Base-by-base conservation (phyloP, 805 yeast species). In the Kuraishia cidri region DNA sequence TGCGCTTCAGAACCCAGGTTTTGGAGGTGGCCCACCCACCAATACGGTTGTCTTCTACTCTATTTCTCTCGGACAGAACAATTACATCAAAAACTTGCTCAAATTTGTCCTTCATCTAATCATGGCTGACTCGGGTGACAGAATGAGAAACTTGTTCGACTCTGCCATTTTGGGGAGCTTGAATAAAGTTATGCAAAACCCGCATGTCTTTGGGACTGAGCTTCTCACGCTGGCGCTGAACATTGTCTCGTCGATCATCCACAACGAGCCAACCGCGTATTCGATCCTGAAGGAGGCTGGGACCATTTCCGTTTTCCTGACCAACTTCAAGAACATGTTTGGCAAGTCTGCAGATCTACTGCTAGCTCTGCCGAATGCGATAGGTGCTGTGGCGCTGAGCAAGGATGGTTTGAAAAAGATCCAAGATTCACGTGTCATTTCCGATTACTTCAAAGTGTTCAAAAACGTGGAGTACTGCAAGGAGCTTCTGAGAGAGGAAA, bases 181-280 rank as follows among this genome's bases (percentile, higher is more conserved):
- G 41, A 78, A 74, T 39, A 64, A 60, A 35, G 69, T 88, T 2
- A 44, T 88, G 12, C 45, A 50, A 10, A 62, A 83, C 43, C 73
- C 81, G 1, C 41, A 53, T 0, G 53, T 71, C 0, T 84, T 86
- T 60, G 95, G 95, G 0, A 72, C 75, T 25, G 66, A 73, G 11
- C 54, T 84, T 10, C 52, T 83, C 10, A 62, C 83, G 0, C 62
- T 72, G 15, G 68, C 83, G 0, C 51, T 88, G 24, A 79, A 75
- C 38, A 69, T 79, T 9, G 66, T 86, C 14, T 69, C 79, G 26
- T 69, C 69, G 9, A 83, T 86, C 37, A 75, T 88, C 19, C 90
- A 88, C 49, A 82, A 80, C 42, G 97, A 90, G 46, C 96, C 97
- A 6, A 86, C 96, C 1, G 84, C 95, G 3, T 88, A 69, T 46